Conservation (phyloP, 2,329 filamentous ascomycete genomes). For the Sarocladium strictum region DNA sequence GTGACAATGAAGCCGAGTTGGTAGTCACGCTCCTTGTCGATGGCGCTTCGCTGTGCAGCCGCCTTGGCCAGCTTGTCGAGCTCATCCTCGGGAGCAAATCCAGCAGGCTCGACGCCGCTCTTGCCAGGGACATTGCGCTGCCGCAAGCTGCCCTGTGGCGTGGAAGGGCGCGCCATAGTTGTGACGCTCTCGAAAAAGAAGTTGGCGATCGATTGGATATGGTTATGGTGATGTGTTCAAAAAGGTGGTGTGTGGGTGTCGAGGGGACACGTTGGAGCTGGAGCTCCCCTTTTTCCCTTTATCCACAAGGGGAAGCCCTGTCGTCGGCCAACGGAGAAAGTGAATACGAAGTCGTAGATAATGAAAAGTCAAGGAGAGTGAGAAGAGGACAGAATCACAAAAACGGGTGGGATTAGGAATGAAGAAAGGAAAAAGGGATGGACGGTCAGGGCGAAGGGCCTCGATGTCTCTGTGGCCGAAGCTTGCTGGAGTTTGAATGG, state of each 20-base stretch:
- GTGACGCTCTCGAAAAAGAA: neutral
- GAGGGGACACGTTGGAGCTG: slow-evolving; percentile 5
- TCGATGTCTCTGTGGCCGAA: slow-evolving; percentile 1
- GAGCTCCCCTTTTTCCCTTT: slow-evolving; percentile 5
- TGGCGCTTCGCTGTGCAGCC: slow-evolving; percentile 25
- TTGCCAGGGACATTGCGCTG: slow-evolving; percentile 50
- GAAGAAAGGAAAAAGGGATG: slow-evolving; percentile 3
- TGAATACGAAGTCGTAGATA: neutral
- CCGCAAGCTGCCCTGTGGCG: slow-evolving; percentile 53
- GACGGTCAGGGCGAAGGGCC: neutral
- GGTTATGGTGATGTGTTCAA: neutral
- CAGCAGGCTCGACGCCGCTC: slow-evolving; percentile 34
- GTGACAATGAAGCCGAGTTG: slow-evolving; percentile 70
- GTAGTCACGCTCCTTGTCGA: slow-evolving; percentile 72
- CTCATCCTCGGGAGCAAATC: slow-evolving; percentile 37
- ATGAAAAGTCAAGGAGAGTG: neutral
- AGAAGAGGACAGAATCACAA: slow-evolving; percentile 7
- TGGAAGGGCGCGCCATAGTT: slow-evolving; percentile 42
- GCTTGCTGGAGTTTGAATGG: neutral
- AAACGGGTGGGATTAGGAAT: slow-evolving; percentile 4
- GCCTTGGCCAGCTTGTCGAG: slow-evolving; percentile 43
- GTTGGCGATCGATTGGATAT: neutral
- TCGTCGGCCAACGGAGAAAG: neutral
- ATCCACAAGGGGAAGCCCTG: neutral
- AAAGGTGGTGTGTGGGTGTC: neutral